Conservation (phyloP, 1,284 basidiomycete genomes). For the Wolfiporia cocos region DNA sequence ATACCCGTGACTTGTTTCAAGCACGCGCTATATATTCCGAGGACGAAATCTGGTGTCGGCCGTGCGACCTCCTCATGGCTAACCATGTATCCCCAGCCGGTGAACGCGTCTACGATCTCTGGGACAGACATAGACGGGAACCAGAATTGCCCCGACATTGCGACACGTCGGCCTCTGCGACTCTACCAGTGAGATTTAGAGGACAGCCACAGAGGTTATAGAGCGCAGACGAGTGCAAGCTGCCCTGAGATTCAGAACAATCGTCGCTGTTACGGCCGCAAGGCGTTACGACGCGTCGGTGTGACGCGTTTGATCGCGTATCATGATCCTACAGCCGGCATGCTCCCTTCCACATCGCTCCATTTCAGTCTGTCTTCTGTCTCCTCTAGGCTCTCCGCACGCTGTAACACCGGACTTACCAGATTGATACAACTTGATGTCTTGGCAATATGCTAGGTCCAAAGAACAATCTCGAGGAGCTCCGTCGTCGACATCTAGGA, state of each 20-base stretch:
- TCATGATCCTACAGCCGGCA: neutral
- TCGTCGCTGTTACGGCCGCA: too few relatives aligned
- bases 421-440: constrained; percentile 1
- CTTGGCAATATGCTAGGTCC: constrained; percentile 23
- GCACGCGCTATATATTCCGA: constrained; percentile 60
- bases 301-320: constrained; percentile 14
- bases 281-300: constrained; percentile 12
- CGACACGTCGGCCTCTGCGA: too few relatives aligned
- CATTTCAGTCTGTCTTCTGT: neutral
- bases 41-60: constrained; percentile 67
- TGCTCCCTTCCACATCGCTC: neutral
- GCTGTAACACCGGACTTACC: too few relatives aligned
- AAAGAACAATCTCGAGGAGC: constrained; percentile 28
- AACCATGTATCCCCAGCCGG: constrained; percentile 60
- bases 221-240: neutral
- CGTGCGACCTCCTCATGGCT: constrained; percentile 64
- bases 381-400: neutral
- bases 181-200: too few relatives aligned
- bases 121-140: constrained; percentile 58
- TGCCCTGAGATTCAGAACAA: too few relatives aligned
- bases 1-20: constrained; percentile 68
- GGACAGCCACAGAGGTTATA: neutral
- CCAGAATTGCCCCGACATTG: constrained; percentile 34
- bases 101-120: constrained; percentile 57
- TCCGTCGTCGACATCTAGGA: constrained; percentile 15